phyloP scores from a whole-genome alignment of 2,329 filamentous ascomycete species.

The Trichoderma koningii region DNA sequence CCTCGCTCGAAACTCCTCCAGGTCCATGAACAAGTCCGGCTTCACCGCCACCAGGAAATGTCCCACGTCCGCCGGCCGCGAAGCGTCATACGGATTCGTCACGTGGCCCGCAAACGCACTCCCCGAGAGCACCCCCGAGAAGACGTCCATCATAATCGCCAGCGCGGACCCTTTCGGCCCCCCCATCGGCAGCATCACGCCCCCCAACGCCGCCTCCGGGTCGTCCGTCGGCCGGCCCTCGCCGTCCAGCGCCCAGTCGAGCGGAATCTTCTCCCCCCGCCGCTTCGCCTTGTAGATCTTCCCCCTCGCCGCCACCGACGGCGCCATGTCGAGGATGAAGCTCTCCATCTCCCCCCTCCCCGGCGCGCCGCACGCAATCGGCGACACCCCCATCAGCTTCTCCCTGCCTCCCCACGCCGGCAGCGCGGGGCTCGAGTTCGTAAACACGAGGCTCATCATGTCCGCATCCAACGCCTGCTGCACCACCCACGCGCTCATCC shows the following conservation, averaged over 20 bases:
- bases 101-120: slow-evolving; percentile 78
- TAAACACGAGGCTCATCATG: slow-evolving; percentile 72
- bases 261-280: slow-evolving; percentile 68
- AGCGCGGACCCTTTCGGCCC: slow-evolving; percentile 79
- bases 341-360: slow-evolving; percentile 52
- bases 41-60: slow-evolving; percentile 74
- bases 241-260: slow-evolving; percentile 73
- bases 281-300: slow-evolving; percentile 72
- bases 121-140: slow-evolving; percentile 76
- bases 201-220: slow-evolving; percentile 68
- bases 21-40: slow-evolving; percentile 71
- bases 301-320: slow-evolving; percentile 67
- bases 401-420: slow-evolving; percentile 69
- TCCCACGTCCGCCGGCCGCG: slow-evolving; percentile 68
- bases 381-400: slow-evolving; percentile 73
- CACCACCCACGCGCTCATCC: slow-evolving; percentile 80
- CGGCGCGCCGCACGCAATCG: slow-evolving; percentile 75
- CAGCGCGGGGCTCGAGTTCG: slow-evolving; percentile 71
- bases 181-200: slow-evolving; percentile 84
- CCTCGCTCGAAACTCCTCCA: slow-evolving; percentile 68
- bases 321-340: slow-evolving; percentile 78
- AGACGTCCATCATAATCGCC: slow-evolving; percentile 86
- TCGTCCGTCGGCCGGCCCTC: slow-evolving; percentile 72
- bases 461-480: slow-evolving; percentile 72
- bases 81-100: slow-evolving; percentile 73